Base-by-base conservation (phyloP, 1,284 basidiomycete species). In the Tylopilus orsonianus region DNA sequence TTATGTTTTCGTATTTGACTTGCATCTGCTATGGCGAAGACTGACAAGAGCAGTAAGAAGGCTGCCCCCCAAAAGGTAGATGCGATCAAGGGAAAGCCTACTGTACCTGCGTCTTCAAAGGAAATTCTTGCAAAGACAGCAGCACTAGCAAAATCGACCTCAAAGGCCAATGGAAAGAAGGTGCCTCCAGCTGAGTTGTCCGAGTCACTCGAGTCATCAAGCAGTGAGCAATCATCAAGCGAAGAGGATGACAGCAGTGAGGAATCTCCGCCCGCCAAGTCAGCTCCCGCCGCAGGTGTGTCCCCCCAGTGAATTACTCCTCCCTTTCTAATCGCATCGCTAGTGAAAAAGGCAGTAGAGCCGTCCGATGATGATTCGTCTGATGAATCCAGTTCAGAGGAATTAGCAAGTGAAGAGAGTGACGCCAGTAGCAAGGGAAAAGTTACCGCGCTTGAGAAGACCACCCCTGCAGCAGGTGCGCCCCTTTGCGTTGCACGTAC, bases 1-100 rank as follows among this genome's bases (percentile, higher is more conserved):
- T n/a, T n/a, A n/a, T n/a, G n/a, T n/a, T n/a, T n/a, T n/a, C n/a
- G n/a, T n/a, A n/a, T n/a, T n/a, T n/a, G n/a, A n/a, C n/a, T n/a
- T n/a, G n/a, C n/a, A n/a, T n/a, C n/a, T n/a, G n/a, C n/a, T n/a
- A 60, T 75, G 74, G 78, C 72, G 50, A 85, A 83, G 57, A 43
- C 62, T 38, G 65, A 70, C 53, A 66, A 71, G 44, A 58, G 39
- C 61, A 62, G 16, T 32, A 67, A 61, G 43, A 64, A 58, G n/a
- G 36, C 12, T 7, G 6, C 29, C n/a, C 12, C 43, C 13, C 55
- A 67, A 29, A 57, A 50, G 24, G 14, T 29, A 2, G 45, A 45
- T 13, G 22, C 24, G 5, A 20, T 35, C 40, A 64, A 53, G 36
- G 23, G 19, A 42, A 52, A 63, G 23, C 24, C 54, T 18, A 33